Base-by-base conservation (phyloP, 768 basidiomycete genomes). In the Trametes gibbosa region DNA sequence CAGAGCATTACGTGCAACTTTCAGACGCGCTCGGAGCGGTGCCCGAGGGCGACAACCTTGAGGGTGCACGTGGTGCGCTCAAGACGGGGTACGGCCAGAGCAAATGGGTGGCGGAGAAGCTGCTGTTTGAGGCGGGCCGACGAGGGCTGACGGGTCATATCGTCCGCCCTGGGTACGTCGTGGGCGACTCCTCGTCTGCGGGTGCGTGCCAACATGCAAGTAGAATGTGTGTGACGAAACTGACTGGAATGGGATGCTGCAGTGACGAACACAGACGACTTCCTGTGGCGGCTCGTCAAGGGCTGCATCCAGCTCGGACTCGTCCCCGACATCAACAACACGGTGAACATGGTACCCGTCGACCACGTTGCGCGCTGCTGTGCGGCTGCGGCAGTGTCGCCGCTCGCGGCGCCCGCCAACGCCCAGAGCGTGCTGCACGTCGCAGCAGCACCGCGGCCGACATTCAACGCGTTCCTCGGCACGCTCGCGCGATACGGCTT, bases 251-350 rank as follows among this genome's bases (percentile, higher is more conserved):
- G 10, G 6, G 37, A 39, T 39, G 29, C 37, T 39, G 13, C 63
- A 93, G 95, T 98, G 3, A 98, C 96, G 13, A 99, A 99, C 75
- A 98, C 97, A 34, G 96, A 99, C 66, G 97, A 99, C 71, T 99
- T 99, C 74, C 84, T 99, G 56, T 98, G 96, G 96, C 85, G 97
- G 3, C 77, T 99, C 73, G 92, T 97, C 69, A 98, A 98, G 73
- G 97, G 97, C n/a, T 98, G 95, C 69, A 81, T 98, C 37, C 97
- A 99, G 70, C 86, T 98, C n/a, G 96, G 95, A 1, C 82, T 93
- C 40, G 87, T 94, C 2, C 97, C 97, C 10, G 92, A 99, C 70
- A 98, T 99, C 73, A 94, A 97, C 78, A 99, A 99, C 74, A 89
- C 92, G 1, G 82, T 99, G 68, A 99, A 99, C 75, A 95, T 98